Evolutionary conservation across 257 asterid species (phyloP), one percentile per base, ranked within the genome.

Genomic region (Primulina eburnea): DNA sequence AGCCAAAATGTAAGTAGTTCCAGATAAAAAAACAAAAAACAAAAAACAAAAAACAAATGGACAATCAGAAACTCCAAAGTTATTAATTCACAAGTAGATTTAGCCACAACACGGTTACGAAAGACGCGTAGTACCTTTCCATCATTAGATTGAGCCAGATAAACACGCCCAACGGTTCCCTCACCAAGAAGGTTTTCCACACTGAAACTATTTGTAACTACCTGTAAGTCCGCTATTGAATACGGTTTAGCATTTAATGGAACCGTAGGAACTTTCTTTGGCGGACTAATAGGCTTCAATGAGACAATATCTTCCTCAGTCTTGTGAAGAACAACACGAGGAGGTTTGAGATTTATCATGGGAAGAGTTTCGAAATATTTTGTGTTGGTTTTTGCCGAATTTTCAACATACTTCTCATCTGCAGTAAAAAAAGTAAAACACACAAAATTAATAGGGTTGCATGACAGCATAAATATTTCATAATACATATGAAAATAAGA

Each of bases 91-190:
- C 24, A 61, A 61, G 43, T 61, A 61, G 5, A 38, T 29, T 12
- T 29, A 61, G 40, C 2, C 24, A 30, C 26, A 24, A 14, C 16
- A 61, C 24, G n/a, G 6, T 61, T 6, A 61, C n/a, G 67, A 14
- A 52, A 55, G 21, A 30, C 53, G 35, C 30, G 67, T 2, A 2
- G 43, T 78, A 92, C 98, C 89, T 88, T 84, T 75, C 97, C 97
- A 57, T 88, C 94, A 61, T 84, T 87, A 67, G 84, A 77, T 60
- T 85, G 87, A 67, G 98, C 96, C 28, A 95, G 89, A 83, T 82
- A 92, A 65, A 92, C 96, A 60, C 97, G 89, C 16, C 96, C 96
- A 18, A 87, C 70, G 64, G 97, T 85, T 72, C 98, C 98, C 82
- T 92, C 98, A 0, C 97, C 97, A 34, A 92, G 76, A 72, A 90